Base-by-base conservation (phyloP, 306 rosid species). In the Macrotyloma uniflorum region DNA sequence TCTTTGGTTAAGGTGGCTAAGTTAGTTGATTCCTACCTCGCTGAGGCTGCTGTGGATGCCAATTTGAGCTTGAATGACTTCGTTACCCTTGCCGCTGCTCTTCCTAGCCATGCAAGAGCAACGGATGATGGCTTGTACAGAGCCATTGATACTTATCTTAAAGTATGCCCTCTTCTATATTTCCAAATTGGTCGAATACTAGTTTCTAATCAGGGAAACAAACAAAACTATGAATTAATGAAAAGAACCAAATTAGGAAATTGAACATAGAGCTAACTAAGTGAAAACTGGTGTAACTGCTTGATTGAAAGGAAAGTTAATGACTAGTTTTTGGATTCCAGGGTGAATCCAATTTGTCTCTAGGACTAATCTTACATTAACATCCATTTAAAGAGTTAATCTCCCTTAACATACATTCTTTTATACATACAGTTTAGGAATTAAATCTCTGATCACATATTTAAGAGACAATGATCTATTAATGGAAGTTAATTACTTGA, bases 141-240 rank as follows among this genome's bases (percentile, higher is more conserved):
- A 81, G 97, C 97, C 91, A 76, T 95, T 83, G 99, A 95, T 71
- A 95, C 99, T 14, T 95, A 89, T 72, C 97, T 95, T 6, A 95
- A 95, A 77, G 99, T 93, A 85, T 82, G 86, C 65, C 77, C 76
- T 68, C 16, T 69, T 67, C 55, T 3, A 22, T 42, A 16, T 33
- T 53, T 45, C 23, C 70, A 20, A 16, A 58, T 14, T 50, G 15
- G 58, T 74, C 69, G 10, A 28, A 20, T 46, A 4, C 58, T 63
- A 55, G 43, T 30, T 0, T 30, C 16, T 61, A 61, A 69, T 1
- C 10, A 69, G 63, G 70, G 38, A 63, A 69, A 19, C 30, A 49
- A 64, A 54, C 47, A 50, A 32, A 5, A 36, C 42, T 8, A 36
- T 36, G 42, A 36, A 2, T 36, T 35, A 0, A 9, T 35, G 7